phyloP scores from a whole-genome alignment of 768 basidiomycete species.

The Pleurotus tuoliensis region DNA sequence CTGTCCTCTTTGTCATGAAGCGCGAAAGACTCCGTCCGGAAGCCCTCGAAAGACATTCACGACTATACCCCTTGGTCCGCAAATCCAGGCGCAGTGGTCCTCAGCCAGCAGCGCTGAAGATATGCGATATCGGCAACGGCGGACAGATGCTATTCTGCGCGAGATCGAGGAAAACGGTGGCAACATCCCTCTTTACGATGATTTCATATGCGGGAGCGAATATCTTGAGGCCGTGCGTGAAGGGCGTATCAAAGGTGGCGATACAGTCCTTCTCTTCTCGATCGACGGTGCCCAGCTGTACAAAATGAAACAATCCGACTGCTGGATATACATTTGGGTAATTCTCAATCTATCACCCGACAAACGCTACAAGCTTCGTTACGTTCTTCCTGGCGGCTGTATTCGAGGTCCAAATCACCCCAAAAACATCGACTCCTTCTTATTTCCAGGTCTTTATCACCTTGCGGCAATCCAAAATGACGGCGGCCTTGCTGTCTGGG shows the following conservation, averaged over 20 bases:
- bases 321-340: slow-evolving; percentile 38
- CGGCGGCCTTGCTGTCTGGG: slow-evolving; percentile 26
- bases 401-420: slow-evolving; percentile 29
- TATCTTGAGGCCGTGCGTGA: slow-evolving; percentile 17
- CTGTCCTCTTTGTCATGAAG: slow-evolving; percentile 24
- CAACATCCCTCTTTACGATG: slow-evolving; percentile 12
- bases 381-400: slow-evolving; percentile 19
- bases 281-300: slow-evolving; percentile 42
- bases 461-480: slow-evolving; percentile 25
- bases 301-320: slow-evolving; percentile 10
- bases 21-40: slow-evolving; percentile 21
- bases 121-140: slow-evolving; percentile 18
- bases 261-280: slow-evolving; percentile 31
- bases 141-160: slow-evolving; percentile 8
- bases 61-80: slow-evolving; percentile 34
- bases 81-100: slow-evolving; percentile 29
- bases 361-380: slow-evolving; percentile 18
- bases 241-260: slow-evolving; percentile 20
- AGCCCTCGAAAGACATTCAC: slow-evolving; percentile 22
- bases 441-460: slow-evolving; percentile 31
- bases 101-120: slow-evolving; percentile 14
- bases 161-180: neutral
- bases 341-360: slow-evolving; percentile 25
- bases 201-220: slow-evolving; percentile 23
- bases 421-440: slow-evolving; percentile 27